Evolutionary conservation across 2,329 filamentous ascomycete genomes (phyloP), one percentile per base, ranked within the genome.

Genomic region (Periconia sp.): DNA sequence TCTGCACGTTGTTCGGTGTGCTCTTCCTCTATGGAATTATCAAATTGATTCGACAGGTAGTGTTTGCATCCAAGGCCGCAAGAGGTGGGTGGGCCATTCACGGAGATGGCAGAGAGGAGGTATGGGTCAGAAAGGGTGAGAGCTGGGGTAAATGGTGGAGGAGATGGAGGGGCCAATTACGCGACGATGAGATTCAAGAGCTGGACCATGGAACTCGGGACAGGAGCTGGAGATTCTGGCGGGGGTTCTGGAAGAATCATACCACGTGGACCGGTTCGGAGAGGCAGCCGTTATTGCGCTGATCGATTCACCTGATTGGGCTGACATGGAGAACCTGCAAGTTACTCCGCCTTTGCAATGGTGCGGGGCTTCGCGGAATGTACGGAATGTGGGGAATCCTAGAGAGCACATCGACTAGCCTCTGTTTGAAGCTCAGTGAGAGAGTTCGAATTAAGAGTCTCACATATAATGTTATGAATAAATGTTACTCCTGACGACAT

Each of bases 1-100:
- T 77, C 35, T 70, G 66, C 27, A 79, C 77, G 0, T 55, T 79
- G 3, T 68, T 70, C 13, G 76, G 70, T 1, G 54, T 77, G 1
- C 9, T 74, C 1, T 54, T 77, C 1, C 53, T 78, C 14, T 74
- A 71, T 35, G 65, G 61, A 8, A 41, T 70, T 7, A 48, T 60
- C 3, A 61, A 59, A 41, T 42, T 64, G 3, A 51, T 53, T 2
- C 58, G 57, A 14, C 57, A 57, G 54, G 35, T 58, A n/a, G 45
- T 50, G 0, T 37, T 61, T 7, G 62, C 54, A 2, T 17, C 52
- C 7, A 61, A 54, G n/a, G 62, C 59, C 6, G 54, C 55, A 17
- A 65, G 54, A 23, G 67, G 68, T 1, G 71, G 70, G 2, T 68
- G 63, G 50, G 50, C 64, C 2, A 52, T 71, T 13, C 64, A 63